Base-by-base conservation (phyloP, 768 basidiomycete species). In the Cyathus striatus region DNA sequence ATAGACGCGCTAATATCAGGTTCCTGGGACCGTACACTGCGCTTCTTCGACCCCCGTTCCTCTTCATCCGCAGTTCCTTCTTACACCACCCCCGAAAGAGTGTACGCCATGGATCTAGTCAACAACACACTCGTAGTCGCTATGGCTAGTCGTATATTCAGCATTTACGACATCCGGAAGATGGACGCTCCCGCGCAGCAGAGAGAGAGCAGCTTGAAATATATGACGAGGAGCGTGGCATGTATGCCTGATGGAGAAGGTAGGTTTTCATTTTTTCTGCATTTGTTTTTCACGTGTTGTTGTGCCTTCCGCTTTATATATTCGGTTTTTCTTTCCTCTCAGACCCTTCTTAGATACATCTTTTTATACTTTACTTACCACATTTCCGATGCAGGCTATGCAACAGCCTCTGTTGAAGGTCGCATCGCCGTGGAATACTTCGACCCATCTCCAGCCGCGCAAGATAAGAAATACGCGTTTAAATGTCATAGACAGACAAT, bases 341-440 rank as follows among this genome's bases (percentile, higher is more conserved):
- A n/a, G n/a, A n/a, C n/a, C n/a, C n/a, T n/a, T n/a, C n/a, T n/a
- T n/a, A n/a, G n/a, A n/a, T n/a, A n/a, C n/a, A n/a, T n/a, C n/a
- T n/a, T n/a, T n/a, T n/a, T n/a, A n/a, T n/a, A n/a, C n/a, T n/a
- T n/a, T n/a, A n/a, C n/a, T n/a, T 20, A 38, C 16, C 41, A 1
- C 39, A 9, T 3, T 33, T 27, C 40, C 7, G 41, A 39, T 25
- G 13, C 53, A 90, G 93, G 95, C 9, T 99, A 90, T 62, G 93
- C 93, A 9, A 90, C 86, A 0, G 89, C 86, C 0, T 93, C 90
- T 0, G 91, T 94, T 12, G 96, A 99, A 55, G 96, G 96, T 1
- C 78, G 96, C 18, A 96, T 98, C 45, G 92, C 94, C 0, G 93
- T 98, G 23, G 96, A 99, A 61, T 99, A 95, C 61, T 94, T 96